These are phyloP conservation scores for Leptomonas pyrrhocoris DNA, from an alignment of 208 protist genomes.

Conservation along the genomic window DNA sequence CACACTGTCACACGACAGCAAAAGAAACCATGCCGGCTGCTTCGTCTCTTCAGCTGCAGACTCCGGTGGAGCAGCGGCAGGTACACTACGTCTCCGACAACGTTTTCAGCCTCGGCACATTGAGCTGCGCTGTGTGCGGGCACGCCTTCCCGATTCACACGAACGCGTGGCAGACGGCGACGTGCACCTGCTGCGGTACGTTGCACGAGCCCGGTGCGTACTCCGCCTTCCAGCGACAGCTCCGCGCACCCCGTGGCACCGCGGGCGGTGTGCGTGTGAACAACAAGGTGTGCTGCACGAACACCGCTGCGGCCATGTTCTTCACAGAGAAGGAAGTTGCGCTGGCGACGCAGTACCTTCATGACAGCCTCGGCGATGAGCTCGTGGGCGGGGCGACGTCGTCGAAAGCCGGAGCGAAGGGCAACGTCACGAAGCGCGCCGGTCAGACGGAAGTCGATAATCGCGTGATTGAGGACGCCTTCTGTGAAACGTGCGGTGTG, in stretches of 20 bases:
- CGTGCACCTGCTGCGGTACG: conserved; percentile 43
- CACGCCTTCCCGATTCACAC: conserved; percentile 51
- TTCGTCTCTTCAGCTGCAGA: conserved; percentile 16
- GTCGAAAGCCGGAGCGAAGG: conserved; percentile 3
- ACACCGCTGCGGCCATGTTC: conserved; percentile 47
- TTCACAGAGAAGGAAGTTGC: conserved; percentile 57
- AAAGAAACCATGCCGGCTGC: conserved; percentile 11
- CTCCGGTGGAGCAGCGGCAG: conserved; percentile 29
- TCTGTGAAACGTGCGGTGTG: conserved; percentile 79
- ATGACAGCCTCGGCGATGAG: conserved; percentile 16
- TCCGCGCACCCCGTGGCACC: not conserved
- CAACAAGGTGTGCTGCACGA: conserved; percentile 21
- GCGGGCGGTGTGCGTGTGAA: not conserved
- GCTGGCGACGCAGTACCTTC: conserved; percentile 33
- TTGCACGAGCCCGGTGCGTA: conserved; percentile 37
- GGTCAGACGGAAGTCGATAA: conserved; percentile 76
- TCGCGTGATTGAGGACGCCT: conserved; percentile 85
- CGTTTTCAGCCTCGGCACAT: conserved; percentile 64
- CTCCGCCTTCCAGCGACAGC: conserved; percentile 24
- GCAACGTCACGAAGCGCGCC: conserved; percentile 14
- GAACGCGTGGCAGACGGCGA: conserved; percentile 26
- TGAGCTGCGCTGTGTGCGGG: conserved; percentile 72
- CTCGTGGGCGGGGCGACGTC: conserved; percentile 1
- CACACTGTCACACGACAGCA: not conserved
- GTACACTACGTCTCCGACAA: conserved; percentile 53